These are phyloP conservation scores for Lentinula sp. DNA, from an alignment of 768 basidiomycete species.

Conservation along the genomic window DNA sequence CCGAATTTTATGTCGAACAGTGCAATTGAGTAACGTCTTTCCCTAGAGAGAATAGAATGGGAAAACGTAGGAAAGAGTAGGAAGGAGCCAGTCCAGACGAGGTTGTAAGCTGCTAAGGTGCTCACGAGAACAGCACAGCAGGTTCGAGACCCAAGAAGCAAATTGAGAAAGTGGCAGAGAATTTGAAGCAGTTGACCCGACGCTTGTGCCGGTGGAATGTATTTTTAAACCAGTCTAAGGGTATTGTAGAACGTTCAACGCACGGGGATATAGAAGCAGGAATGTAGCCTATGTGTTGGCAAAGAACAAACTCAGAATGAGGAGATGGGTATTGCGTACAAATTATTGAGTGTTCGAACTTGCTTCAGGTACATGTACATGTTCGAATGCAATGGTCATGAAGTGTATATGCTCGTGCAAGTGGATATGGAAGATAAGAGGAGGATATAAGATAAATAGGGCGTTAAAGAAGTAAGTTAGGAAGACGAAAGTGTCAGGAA, in stretches of 20 bases:
- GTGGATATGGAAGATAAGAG: neutral
- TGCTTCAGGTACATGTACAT: conserved; percentile 4
- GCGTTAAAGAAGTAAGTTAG: neutral
- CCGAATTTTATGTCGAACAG: no score
- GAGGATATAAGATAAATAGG: neutral
- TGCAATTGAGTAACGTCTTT: no score
- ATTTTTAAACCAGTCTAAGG: no score
- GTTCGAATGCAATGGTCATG: conserved; percentile 1
- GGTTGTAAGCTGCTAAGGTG: no score
- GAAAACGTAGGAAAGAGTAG: no score
- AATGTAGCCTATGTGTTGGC: neutral
- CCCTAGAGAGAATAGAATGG: no score
- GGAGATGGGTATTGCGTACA: neutral
- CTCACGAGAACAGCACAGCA: no score
- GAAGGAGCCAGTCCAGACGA: no score
- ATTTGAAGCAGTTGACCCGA: no score
- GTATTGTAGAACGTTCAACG: neutral
- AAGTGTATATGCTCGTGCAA: conserved; percentile 1
- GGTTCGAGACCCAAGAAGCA: no score
- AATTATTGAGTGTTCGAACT: neutral
- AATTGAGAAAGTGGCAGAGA: no score
- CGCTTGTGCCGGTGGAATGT: no score
- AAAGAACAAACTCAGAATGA: neutral
- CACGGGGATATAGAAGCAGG: neutral
- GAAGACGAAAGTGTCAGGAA: neutral